Percentiles rank a stretch among this genome's conserved stretches.
phyloP scores from a whole-genome alignment of 1,139 yeast genomes.

The Candida mesenterica region DNA sequence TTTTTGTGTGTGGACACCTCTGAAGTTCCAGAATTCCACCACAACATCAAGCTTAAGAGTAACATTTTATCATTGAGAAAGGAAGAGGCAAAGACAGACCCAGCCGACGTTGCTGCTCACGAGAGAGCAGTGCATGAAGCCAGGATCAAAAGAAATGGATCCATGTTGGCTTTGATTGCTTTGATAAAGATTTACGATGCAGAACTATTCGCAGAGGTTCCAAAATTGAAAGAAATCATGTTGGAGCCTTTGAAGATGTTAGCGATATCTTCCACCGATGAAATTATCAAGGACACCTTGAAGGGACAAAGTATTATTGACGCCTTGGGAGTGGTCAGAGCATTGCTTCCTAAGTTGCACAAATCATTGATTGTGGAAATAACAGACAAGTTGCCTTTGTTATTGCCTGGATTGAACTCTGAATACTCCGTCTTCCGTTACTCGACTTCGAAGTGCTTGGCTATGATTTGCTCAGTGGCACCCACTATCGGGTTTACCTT shows the following conservation, averaged over 20 bases:
- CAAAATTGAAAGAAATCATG: slow-evolving; percentile 67
- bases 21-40: slow-evolving; percentile 89
- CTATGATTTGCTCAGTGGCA: slow-evolving; percentile 71
- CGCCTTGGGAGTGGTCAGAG: slow-evolving; percentile 77
- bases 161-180: slow-evolving; percentile 65
- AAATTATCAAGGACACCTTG: slow-evolving; percentile 42
- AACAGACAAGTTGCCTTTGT: slow-evolving; percentile 42
- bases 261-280: slow-evolving; percentile 28
- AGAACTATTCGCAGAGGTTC: slow-evolving; percentile 57
- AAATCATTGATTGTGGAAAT: slow-evolving; percentile 49
- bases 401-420: slow-evolving; percentile 66
- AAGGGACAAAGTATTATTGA: slow-evolving; percentile 85
- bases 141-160: slow-evolving; percentile 79
- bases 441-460: slow-evolving; percentile 87
- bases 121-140: slow-evolving; percentile 72
- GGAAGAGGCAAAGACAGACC: slow-evolving; percentile 73
- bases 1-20: slow-evolving; percentile 93
- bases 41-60: slow-evolving; percentile 57
- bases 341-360: slow-evolving; percentile 66
- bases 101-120: slow-evolving; percentile 62
- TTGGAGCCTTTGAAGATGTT: slow-evolving; percentile 57
- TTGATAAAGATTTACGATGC: slow-evolving; percentile 51
- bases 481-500: slow-evolving; percentile 77
- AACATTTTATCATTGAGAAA: slow-evolving; percentile 72
- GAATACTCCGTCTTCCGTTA: slow-evolving; percentile 79